Percentiles rank a stretch among this genome's conserved stretches.
phyloP scores from a whole-genome alignment of 2,329 filamentous ascomycete genomes.

The Coniosporium tulheliwenetii region DNA sequence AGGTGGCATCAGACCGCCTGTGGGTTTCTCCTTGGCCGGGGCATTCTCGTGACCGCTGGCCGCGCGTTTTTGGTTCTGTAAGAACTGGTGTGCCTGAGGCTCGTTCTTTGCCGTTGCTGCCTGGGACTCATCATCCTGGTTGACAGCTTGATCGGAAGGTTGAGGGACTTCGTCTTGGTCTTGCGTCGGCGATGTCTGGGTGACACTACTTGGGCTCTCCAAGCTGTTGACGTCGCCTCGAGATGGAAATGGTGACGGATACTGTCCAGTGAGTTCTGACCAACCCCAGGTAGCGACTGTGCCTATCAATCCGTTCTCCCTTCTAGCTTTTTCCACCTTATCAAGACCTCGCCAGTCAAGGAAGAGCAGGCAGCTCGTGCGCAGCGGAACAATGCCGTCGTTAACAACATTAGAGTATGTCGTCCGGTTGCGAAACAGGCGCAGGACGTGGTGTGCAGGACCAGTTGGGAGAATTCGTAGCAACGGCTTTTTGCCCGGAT shows the following conservation, averaged over 20 bases:
- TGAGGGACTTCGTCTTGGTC: slow-evolving; percentile 45
- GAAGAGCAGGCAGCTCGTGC: slow-evolving; percentile 92
- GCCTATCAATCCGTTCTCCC: slow-evolving; percentile 83
- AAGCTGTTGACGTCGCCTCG: slow-evolving; percentile 18
- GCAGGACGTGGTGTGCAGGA: slow-evolving; percentile 72
- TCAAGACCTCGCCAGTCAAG: slow-evolving; percentile 91
- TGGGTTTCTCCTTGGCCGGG: slow-evolving; percentile 13
- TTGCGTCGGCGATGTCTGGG: slow-evolving; percentile 6
- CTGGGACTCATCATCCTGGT: slow-evolving; percentile 46
- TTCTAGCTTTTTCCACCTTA: slow-evolving; percentile 81
- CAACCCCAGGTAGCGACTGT: slow-evolving; percentile 89
- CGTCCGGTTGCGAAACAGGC: slow-evolving; percentile 79
- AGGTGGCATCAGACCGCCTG: slow-evolving; percentile 3
- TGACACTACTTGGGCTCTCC: slow-evolving; percentile 12
- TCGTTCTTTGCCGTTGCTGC: slow-evolving; percentile 13
- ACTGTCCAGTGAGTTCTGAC: slow-evolving; percentile 67
- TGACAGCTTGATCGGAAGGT: slow-evolving; percentile 47
- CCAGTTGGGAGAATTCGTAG: slow-evolving; percentile 81
- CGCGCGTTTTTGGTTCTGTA: neutral
- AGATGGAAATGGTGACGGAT: too few species aligned
- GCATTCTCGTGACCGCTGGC: slow-evolving; percentile 1
- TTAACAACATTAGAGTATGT: slow-evolving; percentile 97
- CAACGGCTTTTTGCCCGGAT: slow-evolving; percentile 76
- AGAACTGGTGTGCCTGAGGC: slow-evolving; percentile 4
- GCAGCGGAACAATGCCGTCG: slow-evolving; percentile 86